Evolutionary conservation across 169 alveolate genomes (phyloP), one percentile per base, ranked within the genome.

Genomic region (Eimeria falciformis): DNA sequence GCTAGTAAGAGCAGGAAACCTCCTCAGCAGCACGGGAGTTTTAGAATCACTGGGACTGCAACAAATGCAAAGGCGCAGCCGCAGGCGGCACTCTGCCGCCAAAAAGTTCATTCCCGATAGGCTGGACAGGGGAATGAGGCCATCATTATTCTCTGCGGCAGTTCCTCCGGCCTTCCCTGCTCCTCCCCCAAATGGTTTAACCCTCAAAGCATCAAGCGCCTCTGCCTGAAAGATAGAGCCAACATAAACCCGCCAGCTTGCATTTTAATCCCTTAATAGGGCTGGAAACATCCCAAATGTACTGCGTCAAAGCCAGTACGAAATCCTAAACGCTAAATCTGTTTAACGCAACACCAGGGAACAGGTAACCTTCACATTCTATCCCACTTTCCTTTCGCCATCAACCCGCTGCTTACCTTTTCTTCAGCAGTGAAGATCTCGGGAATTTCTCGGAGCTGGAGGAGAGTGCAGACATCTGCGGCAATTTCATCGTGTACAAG

Each of bases 1-100:
- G 81, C 97, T 97, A 96, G 98, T 97, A 58, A 99, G 95, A 46
- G 99, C 98, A 21, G 99, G 99, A 98, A 98, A 98, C 95, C 97
- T 98, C 65, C 98, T 79, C 50, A 79, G 50, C 53, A 79, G 89
- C 55, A 79, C 73, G 43, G 50, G 89, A 2, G 89, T 79, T 55
- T 79, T 69, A 55, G 89, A 73, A 33, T 79, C 50, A 37, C 89
- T 79, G 25, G 89, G 89, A 55, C 89, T 79, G 75, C 69, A 55
- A 40, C 55, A 79, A 29, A 55, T 62, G 73, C 89, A 79, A 17
- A 79, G 37, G 33, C 89, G 89, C 56, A 79, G 89, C 11, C 89
- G 89, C 37, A 53, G 89, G 9, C 89, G 69, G 55, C 89, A 79
- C 89, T 79, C 89, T 29, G 89, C 53, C 33, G 89, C 89, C 46